Conservation (phyloP, 1,284 basidiomycete genomes). For the Veloboletus limbatus region DNA sequence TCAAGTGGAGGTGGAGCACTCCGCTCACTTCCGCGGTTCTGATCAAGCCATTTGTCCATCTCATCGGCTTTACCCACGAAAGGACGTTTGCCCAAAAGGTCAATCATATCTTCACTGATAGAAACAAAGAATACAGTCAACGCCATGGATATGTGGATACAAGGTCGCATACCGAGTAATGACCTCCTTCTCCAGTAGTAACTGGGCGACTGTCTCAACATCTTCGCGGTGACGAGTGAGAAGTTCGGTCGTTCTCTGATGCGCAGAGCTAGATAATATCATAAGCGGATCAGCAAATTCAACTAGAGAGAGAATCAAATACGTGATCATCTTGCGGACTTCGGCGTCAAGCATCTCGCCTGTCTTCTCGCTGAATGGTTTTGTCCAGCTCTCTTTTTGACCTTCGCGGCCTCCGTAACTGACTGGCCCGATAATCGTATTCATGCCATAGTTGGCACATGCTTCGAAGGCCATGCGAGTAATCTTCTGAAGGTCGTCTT, state of each 20-base stretch:
- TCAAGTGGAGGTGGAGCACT: slow-evolving; percentile 60
- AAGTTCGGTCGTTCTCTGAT: slow-evolving; percentile 81
- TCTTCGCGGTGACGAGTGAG: slow-evolving; percentile 81
- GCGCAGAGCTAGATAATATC: slow-evolving; percentile 56
- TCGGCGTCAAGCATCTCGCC: slow-evolving; percentile 89
- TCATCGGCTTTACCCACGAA: slow-evolving; percentile 80
- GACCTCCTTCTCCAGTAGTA: slow-evolving; percentile 92
- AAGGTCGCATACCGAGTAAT: slow-evolving; percentile 69
- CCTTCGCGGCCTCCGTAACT: slow-evolving; percentile 88
- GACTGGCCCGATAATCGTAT: slow-evolving; percentile 89
- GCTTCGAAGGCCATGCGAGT: slow-evolving; percentile 97
- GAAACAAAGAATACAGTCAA: neutral
- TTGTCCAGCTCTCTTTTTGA: slow-evolving; percentile 87
- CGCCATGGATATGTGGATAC: slow-evolving; percentile 11
- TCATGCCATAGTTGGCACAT: slow-evolving; percentile 96
- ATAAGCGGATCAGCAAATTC: slow-evolving; percentile 8
- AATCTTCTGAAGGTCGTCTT: slow-evolving; percentile 97
- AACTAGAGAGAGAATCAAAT: slow-evolving; percentile 27
- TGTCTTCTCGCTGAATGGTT: slow-evolving; percentile 98
- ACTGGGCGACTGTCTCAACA: slow-evolving; percentile 92
- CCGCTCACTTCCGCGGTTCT: slow-evolving; percentile 55
- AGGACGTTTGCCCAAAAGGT: slow-evolving; percentile 80
- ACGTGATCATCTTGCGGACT: slow-evolving; percentile 95
- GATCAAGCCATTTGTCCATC: slow-evolving; percentile 92
- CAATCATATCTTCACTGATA: slow-evolving; percentile 81